Conservation (phyloP, 345 rosid genomes). For the Carallia brachiata region DNA sequence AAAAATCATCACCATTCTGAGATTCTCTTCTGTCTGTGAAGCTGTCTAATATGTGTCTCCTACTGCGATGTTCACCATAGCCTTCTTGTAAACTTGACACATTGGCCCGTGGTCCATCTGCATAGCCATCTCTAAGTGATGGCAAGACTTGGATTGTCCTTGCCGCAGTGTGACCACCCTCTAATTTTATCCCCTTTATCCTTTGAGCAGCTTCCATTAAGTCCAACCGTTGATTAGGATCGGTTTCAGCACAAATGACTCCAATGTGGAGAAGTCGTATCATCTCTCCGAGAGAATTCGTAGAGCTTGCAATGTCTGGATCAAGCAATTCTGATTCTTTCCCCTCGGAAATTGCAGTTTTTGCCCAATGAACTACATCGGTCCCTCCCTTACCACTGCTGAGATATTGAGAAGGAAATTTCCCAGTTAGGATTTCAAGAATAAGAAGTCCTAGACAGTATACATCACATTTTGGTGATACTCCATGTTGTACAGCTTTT, state of each 20-base stretch:
- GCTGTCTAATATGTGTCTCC: constrained; percentile 3
- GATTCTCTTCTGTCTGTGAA: neutral
- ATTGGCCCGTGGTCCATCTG: neutral
- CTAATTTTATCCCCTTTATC: constrained; percentile 49
- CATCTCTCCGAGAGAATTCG: constrained; percentile 34
- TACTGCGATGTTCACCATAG: neutral
- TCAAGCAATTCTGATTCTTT: constrained; percentile 55
- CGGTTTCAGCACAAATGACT: constrained; percentile 43
- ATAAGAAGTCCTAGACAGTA: constrained; percentile 69
- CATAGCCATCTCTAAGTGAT: constrained; percentile 28
- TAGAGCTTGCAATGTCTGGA: constrained; percentile 47
- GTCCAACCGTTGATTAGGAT: constrained; percentile 47
- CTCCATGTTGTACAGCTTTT: constrained; percentile 40
- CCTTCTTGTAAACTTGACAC: constrained; percentile 3
- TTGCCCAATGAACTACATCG: constrained; percentile 53
- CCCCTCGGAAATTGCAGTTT: constrained; percentile 42
- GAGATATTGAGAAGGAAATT: constrained; percentile 60
- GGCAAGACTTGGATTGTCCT: constrained; percentile 26
- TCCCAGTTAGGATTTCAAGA: constrained; percentile 70
- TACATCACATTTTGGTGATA: constrained; percentile 68
- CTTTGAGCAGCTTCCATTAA: constrained; percentile 51
- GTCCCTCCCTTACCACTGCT: constrained; percentile 48
- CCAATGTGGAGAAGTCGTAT: constrained; percentile 56
- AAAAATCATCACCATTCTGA: constrained; percentile 1
- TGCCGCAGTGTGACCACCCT: constrained; percentile 19